phyloP scores from a whole-genome alignment of 352 stramenopile species.

The Phytophthora citricola region DNA sequence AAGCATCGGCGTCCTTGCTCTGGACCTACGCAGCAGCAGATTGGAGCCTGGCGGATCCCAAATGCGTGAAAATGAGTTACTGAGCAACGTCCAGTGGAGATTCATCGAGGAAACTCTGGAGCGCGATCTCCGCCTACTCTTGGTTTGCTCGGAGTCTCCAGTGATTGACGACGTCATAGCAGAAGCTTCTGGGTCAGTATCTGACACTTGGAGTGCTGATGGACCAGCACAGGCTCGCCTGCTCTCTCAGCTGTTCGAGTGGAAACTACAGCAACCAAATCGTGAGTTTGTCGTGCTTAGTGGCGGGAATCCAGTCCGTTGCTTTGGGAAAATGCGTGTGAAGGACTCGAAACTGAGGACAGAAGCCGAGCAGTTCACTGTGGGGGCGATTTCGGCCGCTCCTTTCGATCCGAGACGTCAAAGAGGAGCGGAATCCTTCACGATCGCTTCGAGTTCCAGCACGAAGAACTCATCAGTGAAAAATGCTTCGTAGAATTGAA shows the following conservation, averaged over 20 bases:
- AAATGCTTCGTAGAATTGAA: constrained; percentile 42
- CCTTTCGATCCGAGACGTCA: constrained; percentile 3
- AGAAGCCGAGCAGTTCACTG: constrained; percentile 47
- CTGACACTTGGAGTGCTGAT: constrained; percentile 49
- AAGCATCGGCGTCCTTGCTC: constrained; percentile 53
- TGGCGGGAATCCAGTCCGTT: constrained; percentile 45
- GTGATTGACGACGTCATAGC: constrained; percentile 42
- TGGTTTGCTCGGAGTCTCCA: constrained; percentile 64
- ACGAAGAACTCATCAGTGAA: constrained; percentile 32
- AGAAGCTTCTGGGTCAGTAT: background rate
- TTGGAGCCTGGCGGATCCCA: constrained; percentile 69
- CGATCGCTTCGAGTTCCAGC: constrained; percentile 61
- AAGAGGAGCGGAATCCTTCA: constrained; percentile 34
- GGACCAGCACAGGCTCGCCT: constrained; percentile 47
- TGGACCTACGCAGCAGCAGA: constrained; percentile 68
- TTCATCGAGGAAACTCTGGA: constrained; percentile 62
- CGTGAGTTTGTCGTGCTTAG: constrained; percentile 55
- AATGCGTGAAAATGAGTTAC: constrained; percentile 54
- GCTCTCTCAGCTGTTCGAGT: constrained; percentile 68
- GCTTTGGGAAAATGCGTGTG: constrained; percentile 45
- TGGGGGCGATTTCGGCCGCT: constrained; percentile 44
- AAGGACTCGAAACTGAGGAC: constrained; percentile 58
- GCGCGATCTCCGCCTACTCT: constrained; percentile 37
- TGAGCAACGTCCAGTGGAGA: constrained; percentile 68
- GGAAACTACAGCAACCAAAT: constrained; percentile 61